These are phyloP conservation scores for Claviceps humidiphila DNA, from an alignment of 2,329 filamentous ascomycete genomes.

Conservation along the genomic window DNA sequence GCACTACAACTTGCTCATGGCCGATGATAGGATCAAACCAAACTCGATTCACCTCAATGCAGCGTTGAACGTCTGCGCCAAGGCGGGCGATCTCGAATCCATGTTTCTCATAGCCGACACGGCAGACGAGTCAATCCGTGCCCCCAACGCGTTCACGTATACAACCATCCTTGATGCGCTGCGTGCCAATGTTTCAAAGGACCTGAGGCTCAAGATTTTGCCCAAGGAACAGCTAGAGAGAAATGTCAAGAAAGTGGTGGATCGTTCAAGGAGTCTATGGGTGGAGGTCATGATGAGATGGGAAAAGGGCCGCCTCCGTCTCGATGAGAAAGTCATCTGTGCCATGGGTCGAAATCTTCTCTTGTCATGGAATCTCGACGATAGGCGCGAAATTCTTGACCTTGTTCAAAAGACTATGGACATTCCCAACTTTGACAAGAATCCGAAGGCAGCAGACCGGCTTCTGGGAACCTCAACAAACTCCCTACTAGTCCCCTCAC, in stretches of 20 bases:
- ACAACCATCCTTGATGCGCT: slow-evolving; percentile 73
- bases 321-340: slow-evolving; percentile 70
- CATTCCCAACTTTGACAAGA: slow-evolving; percentile 43
- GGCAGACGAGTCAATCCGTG: slow-evolving; percentile 48
- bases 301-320: slow-evolving; percentile 51
- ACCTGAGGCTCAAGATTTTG: slow-evolving; percentile 11
- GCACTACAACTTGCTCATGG: slow-evolving; percentile 64
- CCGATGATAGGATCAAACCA: slow-evolving; percentile 50
- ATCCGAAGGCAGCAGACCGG: neutral
- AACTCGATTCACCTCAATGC: slow-evolving; percentile 80
- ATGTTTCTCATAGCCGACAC: slow-evolving; percentile 66
- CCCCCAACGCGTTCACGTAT: slow-evolving; percentile 61
- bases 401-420: slow-evolving; percentile 74
- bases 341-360: slow-evolving; percentile 72
- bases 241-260: slow-evolving; percentile 34
- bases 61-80: slow-evolving; percentile 67
- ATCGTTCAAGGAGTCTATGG: slow-evolving; percentile 67
- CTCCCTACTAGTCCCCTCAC: neutral
- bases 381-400: slow-evolving; percentile 59
- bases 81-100: slow-evolving; percentile 62
- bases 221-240: slow-evolving; percentile 18
- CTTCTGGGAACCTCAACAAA: too few species aligned
- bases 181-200: slow-evolving; percentile 23
- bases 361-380: slow-evolving; percentile 40
- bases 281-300: slow-evolving; percentile 65